Base-by-base conservation (phyloP, 2,329 filamentous ascomycete genomes). In the Calcarisporium arbuscula region DNA sequence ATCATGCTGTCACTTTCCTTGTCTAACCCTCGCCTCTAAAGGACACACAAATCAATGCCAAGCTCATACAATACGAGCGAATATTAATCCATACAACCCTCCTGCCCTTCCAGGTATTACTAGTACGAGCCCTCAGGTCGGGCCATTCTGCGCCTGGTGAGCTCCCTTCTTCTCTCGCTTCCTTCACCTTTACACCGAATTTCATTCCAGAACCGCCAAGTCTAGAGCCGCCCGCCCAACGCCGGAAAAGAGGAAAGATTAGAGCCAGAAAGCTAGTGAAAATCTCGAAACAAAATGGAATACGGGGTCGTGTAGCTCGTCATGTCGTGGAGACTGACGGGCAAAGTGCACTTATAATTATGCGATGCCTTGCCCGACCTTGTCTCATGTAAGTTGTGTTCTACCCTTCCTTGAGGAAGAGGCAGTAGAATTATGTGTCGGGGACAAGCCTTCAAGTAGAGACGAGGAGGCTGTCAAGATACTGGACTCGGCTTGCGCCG, bases 261-360 rank as follows among this genome's bases (percentile, higher is more conserved):
- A 16, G n/a, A 40, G 25, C 26, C 21, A 36, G 22, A 38, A 32
- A 38, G 26, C 28, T 27, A 36, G 31, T 22, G 35, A 37, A 27
- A 33, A 20, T 31, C 32, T 30, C 32, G 21, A 21, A 31, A 31
- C 17, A 19, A 33, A 38, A 34, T 34, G 29, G 19, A 39, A 23
- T 26, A 15, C 10, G 19, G 26, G 19, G 30, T 9, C 20, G 8
- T 8, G 17, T 16, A 15, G 14, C 28, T 34, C 19, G 57, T 35
- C 53, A 49, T 40, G 58, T 53, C 22, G 53, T 54, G 17, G 56
- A 42, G 14, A 61, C 50, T 19, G n/a, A n/a, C n/a, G n/a, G n/a
- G n/a, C n/a, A n/a, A n/a, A n/a, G n/a, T n/a, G n/a, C n/a, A n/a
- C n/a, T n/a, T n/a, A n/a, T n/a, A n/a, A n/a, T n/a, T n/a, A n/a